Evolutionary conservation across 208 protist genomes (phyloP), one percentile per base, ranked within the genome.

Genomic region (Leishmania mexicana): DNA sequence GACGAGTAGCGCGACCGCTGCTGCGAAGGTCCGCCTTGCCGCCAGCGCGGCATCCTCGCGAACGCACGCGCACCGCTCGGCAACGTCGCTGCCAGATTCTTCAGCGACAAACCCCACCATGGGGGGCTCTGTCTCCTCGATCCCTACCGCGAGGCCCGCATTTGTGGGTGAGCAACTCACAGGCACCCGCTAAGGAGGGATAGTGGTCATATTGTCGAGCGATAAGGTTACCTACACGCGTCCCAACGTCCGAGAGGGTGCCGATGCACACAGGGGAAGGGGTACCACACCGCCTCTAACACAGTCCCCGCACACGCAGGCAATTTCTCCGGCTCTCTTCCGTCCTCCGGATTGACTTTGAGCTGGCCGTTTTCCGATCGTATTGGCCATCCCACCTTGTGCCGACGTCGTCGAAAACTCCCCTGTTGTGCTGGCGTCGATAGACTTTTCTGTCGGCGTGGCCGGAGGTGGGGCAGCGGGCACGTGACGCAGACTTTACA

Each of bases 21-120:
- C 53, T 17, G 75, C 78, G 17, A 85, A 82, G 78, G 78, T 31
- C 40, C 82, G 82, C 53, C 53, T 81, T 38, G 47, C 60, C 73
- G 17, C 62, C 49, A 68, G 45, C 45, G 72, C 77, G 19, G 13
- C 64, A 24, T 28, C 73, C 19, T 57, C 73, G 24, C 76, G 77
- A 47, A 7, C 72, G 10, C 49, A 62, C 53, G 8, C 45, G 51
- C 82, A 75, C 53, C 82, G 60, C 35, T 67, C 82, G 5, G 47
- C 72, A 21, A 45, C 70, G 15, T 67, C 82, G 40, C 58, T 68
- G 19, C 71, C 53, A 1, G 81, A 85, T 51, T 21, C 65, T 3
- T 54, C 35, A 6, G 35, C n/a, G 2, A 58, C 57, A 35, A 67
- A 73, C 35, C 13, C 57, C 10, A 38, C 60, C 58, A 75, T 81